A percentile compares a stretch with the other conserved stretches of the same genome.
Conservation (phyloP, 2,329 filamentous ascomycete genomes). For the Aureobasidium zeae region DNA sequence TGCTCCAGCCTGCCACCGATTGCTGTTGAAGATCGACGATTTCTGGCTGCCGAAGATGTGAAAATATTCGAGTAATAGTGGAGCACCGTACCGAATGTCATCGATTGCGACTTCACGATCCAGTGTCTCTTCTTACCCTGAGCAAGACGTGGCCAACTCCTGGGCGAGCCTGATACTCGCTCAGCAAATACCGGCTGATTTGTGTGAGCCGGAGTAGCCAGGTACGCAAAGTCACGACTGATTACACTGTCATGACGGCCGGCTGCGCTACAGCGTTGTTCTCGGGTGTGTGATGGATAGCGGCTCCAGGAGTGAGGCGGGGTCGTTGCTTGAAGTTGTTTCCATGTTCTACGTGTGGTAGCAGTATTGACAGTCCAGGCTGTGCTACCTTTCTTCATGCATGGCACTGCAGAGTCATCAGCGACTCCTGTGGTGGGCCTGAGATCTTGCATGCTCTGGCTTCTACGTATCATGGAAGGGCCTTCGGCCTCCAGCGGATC, state of each 20-base stretch:
- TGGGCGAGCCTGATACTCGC: neutral
- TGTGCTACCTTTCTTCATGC: slow-evolving; percentile 5
- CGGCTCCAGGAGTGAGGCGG: slow-evolving; percentile 34
- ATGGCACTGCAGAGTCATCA: neutral
- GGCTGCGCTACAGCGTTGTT: slow-evolving; percentile 33
- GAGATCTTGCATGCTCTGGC: slow-evolving; percentile 14
- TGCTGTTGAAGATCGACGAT: slow-evolving; percentile 36
- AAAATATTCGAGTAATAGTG: slow-evolving; percentile 39
- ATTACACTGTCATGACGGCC: slow-evolving; percentile 31
- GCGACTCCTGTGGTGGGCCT: neutral
- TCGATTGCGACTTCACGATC: slow-evolving; percentile 12
- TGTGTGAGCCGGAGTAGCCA: neutral
- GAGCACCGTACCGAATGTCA: slow-evolving; percentile 26
- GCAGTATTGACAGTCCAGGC: neutral
- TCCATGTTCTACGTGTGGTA: neutral
- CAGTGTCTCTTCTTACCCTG: slow-evolving; percentile 10
- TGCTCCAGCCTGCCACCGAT: slow-evolving; percentile 35
- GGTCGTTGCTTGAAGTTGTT: slow-evolving; percentile 19
- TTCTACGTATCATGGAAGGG: neutral
- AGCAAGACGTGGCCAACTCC: neutral
- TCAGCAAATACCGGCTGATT: slow-evolving; percentile 1
- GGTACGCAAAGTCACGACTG: slow-evolving; percentile 32
- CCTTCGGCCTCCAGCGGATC: slow-evolving; percentile 19
- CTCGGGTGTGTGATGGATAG: slow-evolving; percentile 39
- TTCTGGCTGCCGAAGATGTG: slow-evolving; percentile 34